phyloP scores from a whole-genome alignment of 2,329 filamentous ascomycete species.

The Fusarium citri region DNA sequence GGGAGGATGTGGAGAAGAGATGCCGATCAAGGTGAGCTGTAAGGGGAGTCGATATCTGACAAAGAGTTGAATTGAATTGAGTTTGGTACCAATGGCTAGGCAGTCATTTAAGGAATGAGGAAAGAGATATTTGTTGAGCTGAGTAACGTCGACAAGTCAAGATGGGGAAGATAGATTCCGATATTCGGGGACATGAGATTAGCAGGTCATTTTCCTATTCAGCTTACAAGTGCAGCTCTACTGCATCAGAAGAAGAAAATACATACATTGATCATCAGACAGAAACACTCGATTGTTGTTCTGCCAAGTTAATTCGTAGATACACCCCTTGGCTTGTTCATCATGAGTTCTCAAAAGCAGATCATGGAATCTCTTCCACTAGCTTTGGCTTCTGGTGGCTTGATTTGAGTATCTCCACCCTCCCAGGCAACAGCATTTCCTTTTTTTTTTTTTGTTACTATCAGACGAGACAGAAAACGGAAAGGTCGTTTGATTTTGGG shows the following conservation, averaged over 20 bases:
- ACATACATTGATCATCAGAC: neutral
- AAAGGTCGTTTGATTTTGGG: neutral
- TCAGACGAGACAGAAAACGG: slow-evolving; percentile 5
- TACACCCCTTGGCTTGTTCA: slow-evolving; percentile 13
- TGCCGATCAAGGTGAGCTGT: slow-evolving; percentile 24
- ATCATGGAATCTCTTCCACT: slow-evolving; percentile 32
- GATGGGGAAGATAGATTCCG: neutral
- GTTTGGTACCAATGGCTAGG: slow-evolving; percentile 8
- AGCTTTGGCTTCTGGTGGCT: slow-evolving; percentile 28
- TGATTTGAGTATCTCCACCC: slow-evolving; percentile 14
- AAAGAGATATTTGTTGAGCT: slow-evolving; percentile 24
- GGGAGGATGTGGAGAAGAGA: slow-evolving; percentile 26
- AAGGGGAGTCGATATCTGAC: slow-evolving; percentile 6
- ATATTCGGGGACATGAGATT: neutral
- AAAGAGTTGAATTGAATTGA: slow-evolving; percentile 18
- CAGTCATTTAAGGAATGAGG: neutral
- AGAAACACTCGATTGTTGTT: neutral
- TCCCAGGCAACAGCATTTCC: slow-evolving; percentile 42
- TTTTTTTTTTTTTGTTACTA: neutral
- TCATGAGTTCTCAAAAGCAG: slow-evolving; percentile 36
- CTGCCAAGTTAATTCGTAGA: slow-evolving; percentile 1
- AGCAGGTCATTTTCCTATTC: neutral
- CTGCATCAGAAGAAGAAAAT: neutral
- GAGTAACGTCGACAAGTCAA: slow-evolving; percentile 9
- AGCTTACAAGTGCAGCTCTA: neutral